Evolutionary conservation across 2,329 filamentous ascomycete species (phyloP).

Genomic region (Aureobasidium subglaciale): DNA sequence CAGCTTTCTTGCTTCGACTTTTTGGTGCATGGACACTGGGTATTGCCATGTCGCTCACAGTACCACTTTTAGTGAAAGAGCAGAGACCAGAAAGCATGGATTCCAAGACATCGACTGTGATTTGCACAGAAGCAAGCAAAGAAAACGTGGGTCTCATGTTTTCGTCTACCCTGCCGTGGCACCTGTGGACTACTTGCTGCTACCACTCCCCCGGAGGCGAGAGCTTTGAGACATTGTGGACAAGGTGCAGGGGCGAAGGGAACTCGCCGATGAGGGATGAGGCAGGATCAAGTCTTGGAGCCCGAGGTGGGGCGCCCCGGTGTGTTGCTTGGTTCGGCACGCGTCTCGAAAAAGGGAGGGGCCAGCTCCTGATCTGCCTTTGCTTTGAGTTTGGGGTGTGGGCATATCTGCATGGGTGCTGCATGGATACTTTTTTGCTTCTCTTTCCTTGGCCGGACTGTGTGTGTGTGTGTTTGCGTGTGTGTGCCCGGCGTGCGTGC

Average conservation of each 20-base stretch:
- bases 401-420: neutral
- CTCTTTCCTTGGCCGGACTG: too few relatives aligned
- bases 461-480: too few relatives aligned
- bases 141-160: neutral
- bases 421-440: neutral
- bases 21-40: neutral
- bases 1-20: too few relatives aligned
- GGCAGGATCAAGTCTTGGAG: neutral
- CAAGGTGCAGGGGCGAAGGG: neutral
- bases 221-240: neutral
- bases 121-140: too few relatives aligned
- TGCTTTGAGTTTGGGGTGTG: neutral
- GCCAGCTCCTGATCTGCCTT: too few relatives aligned
- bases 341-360: too few relatives aligned
- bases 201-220: conserved; percentile 1
- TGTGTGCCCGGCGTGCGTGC: too few relatives aligned
- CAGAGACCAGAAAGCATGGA: neutral
- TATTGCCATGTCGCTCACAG: neutral
- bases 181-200: too few relatives aligned
- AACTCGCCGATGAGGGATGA: too few relatives aligned
- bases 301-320: neutral
- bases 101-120: too few relatives aligned
- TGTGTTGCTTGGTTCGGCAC: neutral
- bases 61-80: neutral
- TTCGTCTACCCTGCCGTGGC: too few relatives aligned